phyloP scores from a whole-genome alignment of 257 asterid genomes.

The Ballota nigra region DNA sequence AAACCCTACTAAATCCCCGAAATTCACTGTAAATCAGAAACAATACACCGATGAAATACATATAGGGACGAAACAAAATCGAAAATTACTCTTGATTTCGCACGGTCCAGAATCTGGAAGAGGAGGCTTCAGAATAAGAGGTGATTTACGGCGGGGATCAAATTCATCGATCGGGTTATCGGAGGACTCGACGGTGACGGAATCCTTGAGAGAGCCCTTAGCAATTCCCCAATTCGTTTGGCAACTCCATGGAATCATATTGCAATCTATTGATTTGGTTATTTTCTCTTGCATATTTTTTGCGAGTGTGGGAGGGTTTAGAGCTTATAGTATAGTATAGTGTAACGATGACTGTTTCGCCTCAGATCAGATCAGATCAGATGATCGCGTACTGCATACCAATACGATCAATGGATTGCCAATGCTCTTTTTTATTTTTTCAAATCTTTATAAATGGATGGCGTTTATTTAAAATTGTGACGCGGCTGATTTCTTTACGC shows the following conservation, averaged over 20 bases:
- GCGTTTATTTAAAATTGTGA: too few species aligned
- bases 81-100: slow-evolving; percentile 61
- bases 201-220: slow-evolving; percentile 51
- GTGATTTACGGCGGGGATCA: slow-evolving; percentile 28
- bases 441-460: too few species aligned
- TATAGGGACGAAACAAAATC: neutral
- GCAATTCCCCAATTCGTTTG: slow-evolving; percentile 61
- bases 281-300: neutral
- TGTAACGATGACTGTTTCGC: neutral
- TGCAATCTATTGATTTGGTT: slow-evolving; percentile 12
- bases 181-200: slow-evolving; percentile 64
- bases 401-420: neutral
- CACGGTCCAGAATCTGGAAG: slow-evolving; percentile 59
- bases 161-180: slow-evolving; percentile 38
- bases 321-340: too few species aligned
- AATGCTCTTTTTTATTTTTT: neutral
- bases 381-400: neutral
- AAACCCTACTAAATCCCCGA: slow-evolving; percentile 18
- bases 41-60: neutral
- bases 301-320: too few species aligned
- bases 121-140: slow-evolving; percentile 52
- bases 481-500: too few species aligned
- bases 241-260: slow-evolving; percentile 41
- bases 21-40: neutral
- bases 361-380: too few species aligned